Evolutionary conservation across 164 flowering plant species (phyloP), one percentile per base, ranked within the genome.

Genomic region (Sedum album): DNA sequence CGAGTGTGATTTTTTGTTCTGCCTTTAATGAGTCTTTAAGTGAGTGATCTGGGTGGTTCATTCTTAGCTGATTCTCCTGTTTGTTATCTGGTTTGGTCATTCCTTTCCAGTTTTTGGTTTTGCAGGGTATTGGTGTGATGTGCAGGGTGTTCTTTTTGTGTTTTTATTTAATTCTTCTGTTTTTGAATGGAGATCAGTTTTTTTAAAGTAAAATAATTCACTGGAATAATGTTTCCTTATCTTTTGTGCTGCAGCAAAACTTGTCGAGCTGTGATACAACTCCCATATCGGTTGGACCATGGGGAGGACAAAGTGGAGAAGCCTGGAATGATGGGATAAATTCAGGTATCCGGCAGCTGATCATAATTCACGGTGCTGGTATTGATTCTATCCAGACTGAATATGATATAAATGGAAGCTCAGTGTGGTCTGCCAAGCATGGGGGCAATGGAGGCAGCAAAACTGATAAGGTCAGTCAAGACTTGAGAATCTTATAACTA

Each of bases 301-400:
- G 85, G 88, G 90, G 88, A 65, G 84, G 87, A 7, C 73, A 71
- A 38, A 78, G 70, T 62, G 91, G 91, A 68, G n/a, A 36, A 15
- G 61, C 28, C 0, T 88, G 86, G 85, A 88, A 88, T 36, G 91
- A 88, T 70, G 91, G 94, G 18, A 73, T 78, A 8, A 69, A 81
- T 73, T 73, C 83, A 9, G 62, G 77, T 1, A 69, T 86, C 20
- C 75, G 78, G 79, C 89, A 85, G 68, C 17, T 88, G 26, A 80
- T 78, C 26, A 80, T 87, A 44, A 41, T 48, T 68, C 86, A 84
- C 70, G 86, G 83, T 46, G 72, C 71, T 5, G 91, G 79, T 13
- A 79, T 88, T 1, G 81, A 82, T 64, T 84, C 85, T 41, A 73
- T 86, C n/a, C 82, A 73, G 75, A 60, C 82, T 20, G 87, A 86